Percentiles rank a stretch among this genome's conserved stretches.
Conservation (phyloP, 1,284 basidiomycete species). For the Microbotryum silenes-acaulis region DNA sequence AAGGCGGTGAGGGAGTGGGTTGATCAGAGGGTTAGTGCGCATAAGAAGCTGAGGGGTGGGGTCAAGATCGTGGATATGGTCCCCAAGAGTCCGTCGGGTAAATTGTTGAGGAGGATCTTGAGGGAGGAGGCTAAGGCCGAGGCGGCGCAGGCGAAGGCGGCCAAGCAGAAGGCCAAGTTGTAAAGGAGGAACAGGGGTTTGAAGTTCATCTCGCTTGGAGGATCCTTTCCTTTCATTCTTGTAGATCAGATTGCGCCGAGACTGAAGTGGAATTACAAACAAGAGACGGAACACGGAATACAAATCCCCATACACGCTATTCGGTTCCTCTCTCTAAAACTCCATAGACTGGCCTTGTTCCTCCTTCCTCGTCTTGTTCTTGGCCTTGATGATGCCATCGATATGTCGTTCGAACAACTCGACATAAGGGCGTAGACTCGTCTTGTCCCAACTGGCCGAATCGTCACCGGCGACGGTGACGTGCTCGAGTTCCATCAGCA, state of each 20-base stretch:
- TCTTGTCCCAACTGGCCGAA: slow-evolving; percentile 46
- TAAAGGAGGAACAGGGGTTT: neutral
- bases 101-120: slow-evolving; percentile 17
- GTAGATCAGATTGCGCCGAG: neutral
- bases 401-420: slow-evolving; percentile 77
- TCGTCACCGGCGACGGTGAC: slow-evolving; percentile 38
- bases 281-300: neutral
- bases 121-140: slow-evolving; percentile 24
- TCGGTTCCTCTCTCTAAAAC: slow-evolving; percentile 4
- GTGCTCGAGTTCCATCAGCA: slow-evolving; percentile 64
- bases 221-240: neutral
- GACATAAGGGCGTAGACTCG: slow-evolving; percentile 71
- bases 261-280: neutral
- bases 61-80: slow-evolving; percentile 29
- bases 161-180: slow-evolving; percentile 3
- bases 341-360: slow-evolving; percentile 19
- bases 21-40: slow-evolving; percentile 37
- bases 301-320: neutral
- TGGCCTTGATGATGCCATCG: slow-evolving; percentile 43
- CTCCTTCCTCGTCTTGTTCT: slow-evolving; percentile 6
- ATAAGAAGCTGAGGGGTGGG: slow-evolving; percentile 40
- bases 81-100: slow-evolving; percentile 28
- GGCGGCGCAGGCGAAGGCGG: neutral
- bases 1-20: slow-evolving; percentile 37
- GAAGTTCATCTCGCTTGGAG: neutral